A percentile compares a stretch with the other conserved stretches of the same genome.
Evolutionary conservation across 2,329 filamentous ascomycete genomes (phyloP).

Genomic region (Epichloe sylvatica): DNA sequence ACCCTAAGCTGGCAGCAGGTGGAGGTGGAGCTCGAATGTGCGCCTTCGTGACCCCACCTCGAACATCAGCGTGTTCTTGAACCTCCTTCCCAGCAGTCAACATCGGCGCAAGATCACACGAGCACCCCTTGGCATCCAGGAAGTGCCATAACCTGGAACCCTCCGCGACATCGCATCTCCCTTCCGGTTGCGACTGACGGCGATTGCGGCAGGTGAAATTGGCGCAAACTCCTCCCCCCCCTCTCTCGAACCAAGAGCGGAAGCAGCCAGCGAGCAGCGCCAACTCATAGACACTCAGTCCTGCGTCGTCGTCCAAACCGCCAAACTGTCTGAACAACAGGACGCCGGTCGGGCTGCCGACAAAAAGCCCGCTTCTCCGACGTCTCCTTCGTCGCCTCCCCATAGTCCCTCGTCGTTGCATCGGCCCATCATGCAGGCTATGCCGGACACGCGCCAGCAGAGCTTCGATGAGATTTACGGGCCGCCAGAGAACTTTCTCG

Average conservation of each 20-base stretch:
- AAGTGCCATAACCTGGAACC: background rate
- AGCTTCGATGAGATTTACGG: slow-evolving; percentile 99
- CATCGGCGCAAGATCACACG: background rate
- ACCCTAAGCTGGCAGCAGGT: background rate
- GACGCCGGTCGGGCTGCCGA: slow-evolving; percentile 19
- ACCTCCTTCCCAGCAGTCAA: background rate
- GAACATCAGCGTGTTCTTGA: background rate
- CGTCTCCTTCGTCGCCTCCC: slow-evolving; percentile 12
- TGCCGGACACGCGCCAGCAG: slow-evolving; percentile 69
- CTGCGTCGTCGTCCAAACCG: slow-evolving; percentile 10
- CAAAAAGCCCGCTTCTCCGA: slow-evolving; percentile 6
- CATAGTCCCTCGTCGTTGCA: slow-evolving; percentile 23
- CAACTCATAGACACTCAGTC: background rate
- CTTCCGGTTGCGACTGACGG: background rate
- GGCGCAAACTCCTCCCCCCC: background rate
- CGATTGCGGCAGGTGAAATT: background rate
- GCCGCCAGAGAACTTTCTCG: slow-evolving; percentile 94
- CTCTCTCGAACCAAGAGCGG: background rate
- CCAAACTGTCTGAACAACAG: slow-evolving; percentile 30
- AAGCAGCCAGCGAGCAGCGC: background rate
- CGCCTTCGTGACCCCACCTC: background rate
- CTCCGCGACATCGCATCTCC: background rate
- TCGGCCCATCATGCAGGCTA: slow-evolving; percentile 47
- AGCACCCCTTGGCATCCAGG: background rate
- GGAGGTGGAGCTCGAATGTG: background rate